A percentile compares a stretch with the other conserved stretches of the same genome.
Conservation (phyloP, 495 filamentous ascomycete genomes). For the Hypoxylon subgilvum region DNA sequence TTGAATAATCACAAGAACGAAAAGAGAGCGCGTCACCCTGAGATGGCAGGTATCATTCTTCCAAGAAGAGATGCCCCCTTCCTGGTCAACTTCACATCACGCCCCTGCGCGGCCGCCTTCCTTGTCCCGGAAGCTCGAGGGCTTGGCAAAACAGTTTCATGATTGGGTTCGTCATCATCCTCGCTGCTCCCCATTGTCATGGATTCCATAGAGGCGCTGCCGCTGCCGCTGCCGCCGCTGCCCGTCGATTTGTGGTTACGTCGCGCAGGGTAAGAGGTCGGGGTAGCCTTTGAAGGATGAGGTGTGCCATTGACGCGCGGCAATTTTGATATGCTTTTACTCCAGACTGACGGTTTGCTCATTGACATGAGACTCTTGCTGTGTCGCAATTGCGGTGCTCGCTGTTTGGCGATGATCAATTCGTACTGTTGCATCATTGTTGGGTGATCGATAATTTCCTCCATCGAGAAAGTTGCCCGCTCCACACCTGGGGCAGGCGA, state of each 20-base stretch:
- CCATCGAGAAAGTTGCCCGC: conserved; percentile 44
- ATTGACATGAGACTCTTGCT: conserved; percentile 20
- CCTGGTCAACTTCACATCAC: conserved; percentile 5
- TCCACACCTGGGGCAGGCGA: conserved; percentile 29
- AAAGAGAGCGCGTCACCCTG: neutral
- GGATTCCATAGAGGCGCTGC: conserved; percentile 40
- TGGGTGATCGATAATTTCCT: conserved; percentile 55
- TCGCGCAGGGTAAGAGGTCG: conserved; percentile 1
- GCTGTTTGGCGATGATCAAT: conserved; percentile 51
- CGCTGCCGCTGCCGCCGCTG: conserved; percentile 12
- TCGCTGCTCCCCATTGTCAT: conserved; percentile 46
- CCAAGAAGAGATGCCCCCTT: conserved; percentile 20
- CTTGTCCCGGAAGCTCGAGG: neutral
- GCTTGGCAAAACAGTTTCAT: conserved; percentile 10
- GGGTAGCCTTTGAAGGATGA: conserved; percentile 7
- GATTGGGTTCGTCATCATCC: conserved; percentile 32
- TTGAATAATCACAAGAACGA: neutral
- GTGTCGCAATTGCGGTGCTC: conserved; percentile 25
- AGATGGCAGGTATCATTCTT: conserved; percentile 14
- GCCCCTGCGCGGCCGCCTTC: neutral
- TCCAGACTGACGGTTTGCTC: conserved; percentile 22
- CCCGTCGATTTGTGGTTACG: conserved; percentile 20
- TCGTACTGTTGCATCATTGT: conserved; percentile 58
- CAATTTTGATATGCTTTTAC: conserved; percentile 26
- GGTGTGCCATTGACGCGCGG: conserved; percentile 35